These are phyloP conservation scores for Diatrype stigma DNA, from an alignment of 2,329 filamentous ascomycete species.

Conservation along the genomic window DNA sequence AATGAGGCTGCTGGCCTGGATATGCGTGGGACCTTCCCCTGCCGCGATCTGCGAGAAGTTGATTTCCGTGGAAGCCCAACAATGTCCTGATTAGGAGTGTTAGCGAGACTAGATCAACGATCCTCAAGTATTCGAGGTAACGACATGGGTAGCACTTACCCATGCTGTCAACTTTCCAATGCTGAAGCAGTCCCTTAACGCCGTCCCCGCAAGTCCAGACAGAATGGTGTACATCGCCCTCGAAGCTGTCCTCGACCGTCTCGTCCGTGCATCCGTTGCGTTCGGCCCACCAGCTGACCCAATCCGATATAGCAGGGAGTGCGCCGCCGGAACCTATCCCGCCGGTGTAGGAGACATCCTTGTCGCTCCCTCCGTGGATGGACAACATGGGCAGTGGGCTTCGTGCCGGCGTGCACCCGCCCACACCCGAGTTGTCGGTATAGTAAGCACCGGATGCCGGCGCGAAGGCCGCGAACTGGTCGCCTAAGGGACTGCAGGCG, in stretches of 20 bases:
- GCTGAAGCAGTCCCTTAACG: conserved; percentile 32
- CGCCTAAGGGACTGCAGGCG: conserved; percentile 39
- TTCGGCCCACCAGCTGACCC: conserved; percentile 38
- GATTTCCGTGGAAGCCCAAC: conserved; percentile 41
- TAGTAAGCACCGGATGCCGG: conserved; percentile 43
- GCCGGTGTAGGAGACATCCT: conserved; percentile 38
- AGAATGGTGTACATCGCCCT: conserved; percentile 38
- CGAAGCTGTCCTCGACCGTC: conserved; percentile 28
- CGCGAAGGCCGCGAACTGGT: conserved; percentile 41
- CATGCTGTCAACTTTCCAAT: conserved; percentile 40
- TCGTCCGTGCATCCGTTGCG: conserved; percentile 35
- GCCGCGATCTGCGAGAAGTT: conserved; percentile 40
- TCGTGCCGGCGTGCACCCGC: conserved; percentile 33
- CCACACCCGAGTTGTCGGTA: conserved; percentile 32
- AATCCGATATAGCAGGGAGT: conserved; percentile 35
- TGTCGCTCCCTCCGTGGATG: conserved; percentile 42
- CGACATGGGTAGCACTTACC: conserved; percentile 23
- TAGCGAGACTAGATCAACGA: background rate
- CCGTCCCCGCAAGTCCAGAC: conserved; percentile 37
- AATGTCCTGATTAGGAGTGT: conserved; percentile 29
- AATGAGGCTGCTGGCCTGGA: conserved; percentile 40
- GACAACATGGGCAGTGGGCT: conserved; percentile 38
- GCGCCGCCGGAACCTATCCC: conserved; percentile 37
- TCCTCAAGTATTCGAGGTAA: background rate
- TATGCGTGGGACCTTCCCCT: conserved; percentile 35